A percentile compares a stretch with the other conserved stretches of the same genome.
Evolutionary conservation across 2,329 filamentous ascomycete genomes (phyloP).

Genomic region (Venturia effusa): DNA sequence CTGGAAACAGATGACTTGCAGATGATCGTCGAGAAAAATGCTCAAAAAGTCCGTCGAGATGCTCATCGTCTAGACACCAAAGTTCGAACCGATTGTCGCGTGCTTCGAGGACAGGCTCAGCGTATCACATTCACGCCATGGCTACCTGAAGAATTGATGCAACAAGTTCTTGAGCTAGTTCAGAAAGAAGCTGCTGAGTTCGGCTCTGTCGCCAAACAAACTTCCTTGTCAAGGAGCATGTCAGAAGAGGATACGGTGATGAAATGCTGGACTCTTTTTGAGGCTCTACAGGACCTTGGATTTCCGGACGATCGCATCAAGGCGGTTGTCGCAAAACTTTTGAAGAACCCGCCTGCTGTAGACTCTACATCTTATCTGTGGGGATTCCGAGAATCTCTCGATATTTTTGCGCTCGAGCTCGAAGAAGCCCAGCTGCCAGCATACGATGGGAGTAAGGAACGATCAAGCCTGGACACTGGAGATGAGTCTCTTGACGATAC

Average conservation of each 20-base stretch:
- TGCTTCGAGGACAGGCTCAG: constrained; percentile 71
- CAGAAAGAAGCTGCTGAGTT: constrained; percentile 49
- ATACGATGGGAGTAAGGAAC: constrained; percentile 3
- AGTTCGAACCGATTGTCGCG: constrained; percentile 73
- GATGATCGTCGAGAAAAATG: constrained; percentile 73
- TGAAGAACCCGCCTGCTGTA: constrained; percentile 50
- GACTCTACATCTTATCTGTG: constrained; percentile 55
- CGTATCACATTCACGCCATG: constrained; percentile 62
- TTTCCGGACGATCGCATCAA: constrained; percentile 56
- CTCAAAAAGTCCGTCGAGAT: constrained; percentile 68
- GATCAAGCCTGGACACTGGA: not conserved
- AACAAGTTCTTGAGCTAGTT: constrained; percentile 64
- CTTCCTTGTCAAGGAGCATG: constrained; percentile 29
- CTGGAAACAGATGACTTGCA: constrained; percentile 88
- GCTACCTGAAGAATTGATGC: constrained; percentile 69
- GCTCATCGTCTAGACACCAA: constrained; percentile 64
- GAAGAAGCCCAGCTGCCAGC: constrained; percentile 41
- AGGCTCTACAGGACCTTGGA: constrained; percentile 75
- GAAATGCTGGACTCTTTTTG: constrained; percentile 76
- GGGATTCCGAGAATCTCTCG: constrained; percentile 78
- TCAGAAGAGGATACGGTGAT: constrained; percentile 69
- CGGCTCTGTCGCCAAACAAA: constrained; percentile 31
- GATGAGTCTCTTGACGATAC: not conserved
- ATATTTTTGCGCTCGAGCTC: constrained; percentile 81
- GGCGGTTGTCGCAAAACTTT: constrained; percentile 52